Percentiles rank a stretch among this genome's conserved stretches.
Conservation (phyloP, 768 basidiomycete genomes). For the Rhizopogon sp. region DNA sequence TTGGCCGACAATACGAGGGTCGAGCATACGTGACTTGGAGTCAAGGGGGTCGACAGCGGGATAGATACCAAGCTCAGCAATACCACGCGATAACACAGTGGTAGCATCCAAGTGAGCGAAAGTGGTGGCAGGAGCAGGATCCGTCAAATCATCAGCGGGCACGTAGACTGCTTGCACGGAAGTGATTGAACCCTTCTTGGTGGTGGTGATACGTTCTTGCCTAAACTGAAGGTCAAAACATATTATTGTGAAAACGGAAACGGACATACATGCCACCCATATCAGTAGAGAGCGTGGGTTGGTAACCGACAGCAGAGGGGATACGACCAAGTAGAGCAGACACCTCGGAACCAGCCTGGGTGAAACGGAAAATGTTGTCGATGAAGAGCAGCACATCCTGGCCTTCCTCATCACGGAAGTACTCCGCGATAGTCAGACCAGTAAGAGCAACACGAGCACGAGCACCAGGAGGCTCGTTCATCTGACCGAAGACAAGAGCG, state of each 20-base stretch:
- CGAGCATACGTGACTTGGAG: constrained; percentile 99
- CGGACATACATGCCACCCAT: constrained; percentile 96
- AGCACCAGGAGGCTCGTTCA: constrained; percentile 99
- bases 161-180: constrained; percentile 99
- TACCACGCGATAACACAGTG: constrained; percentile 98
- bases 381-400: constrained; percentile 99
- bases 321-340: constrained; percentile 99
- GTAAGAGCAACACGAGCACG: constrained; percentile 99
- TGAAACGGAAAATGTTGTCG: constrained; percentile 99
- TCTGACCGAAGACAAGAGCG: constrained; percentile 99
- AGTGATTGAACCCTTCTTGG: constrained; percentile 99
- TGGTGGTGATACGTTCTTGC: constrained; percentile 99
- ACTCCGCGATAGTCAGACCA: constrained; percentile 98
- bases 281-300: constrained; percentile 98
- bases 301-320: constrained; percentile 99
- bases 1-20: constrained; percentile 94
- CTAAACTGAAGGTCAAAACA: constrained; percentile 30
- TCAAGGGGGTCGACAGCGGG: constrained; percentile 99
- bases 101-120: constrained; percentile 99
- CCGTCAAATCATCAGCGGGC: constrained; percentile 99
- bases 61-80: constrained; percentile 99
- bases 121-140: constrained; percentile 98
- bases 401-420: constrained; percentile 99
- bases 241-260: neutral
- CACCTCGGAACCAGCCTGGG: constrained; percentile 99